Evolutionary conservation across 2,329 filamentous ascomycete genomes (phyloP), one percentile per base, ranked within the genome.

Genomic region (Cladosporium colombiae): DNA sequence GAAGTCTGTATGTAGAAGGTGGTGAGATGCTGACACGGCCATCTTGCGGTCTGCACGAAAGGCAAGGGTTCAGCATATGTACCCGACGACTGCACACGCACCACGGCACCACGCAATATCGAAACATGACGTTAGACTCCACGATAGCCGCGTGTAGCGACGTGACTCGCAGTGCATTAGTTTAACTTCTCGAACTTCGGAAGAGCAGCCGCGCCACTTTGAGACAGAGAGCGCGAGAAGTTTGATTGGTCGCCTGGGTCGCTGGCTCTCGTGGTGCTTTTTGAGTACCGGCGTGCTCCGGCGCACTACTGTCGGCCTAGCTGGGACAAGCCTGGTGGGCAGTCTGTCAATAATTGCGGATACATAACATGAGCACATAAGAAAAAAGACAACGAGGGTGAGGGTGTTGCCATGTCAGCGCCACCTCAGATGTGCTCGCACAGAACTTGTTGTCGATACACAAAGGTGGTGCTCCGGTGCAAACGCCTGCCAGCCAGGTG

Each of bases 171-270:
- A 16, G 37, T 59, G 37, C 56, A 40, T 59, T 59, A 59, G 37
- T 37, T 59, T 3, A 31, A 44, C 37, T 65, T 65, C 63, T 60
- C 44, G 63, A 65, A 60, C 55, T 65, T 60, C 63, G 63, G 63
- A 33, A 40, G 18, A 31, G 27, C 52, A 55, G 18, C 52, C 52
- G 52, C 52, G 63, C 44, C 31, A 65, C 18, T 10, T 11, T 40
- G 31, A 56, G 44, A 57, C 29, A 58, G n/a, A 31, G 14, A 10
- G 6, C 14, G 11, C 11, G 27, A 5, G 33, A 44, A 2, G 11
- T 21, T 44, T 49, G 37, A 49, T 35, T 64, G 62, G 62, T 8
- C 44, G 61, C 50, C 18, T 56, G 55, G 33, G 14, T 16, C 23
- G 31, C 53, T 40, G 37, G 55, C 53, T 21, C 27, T 31, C 16